Base-by-base conservation (phyloP, 305 asterid species). In the Fraxinus angustifolia region DNA sequence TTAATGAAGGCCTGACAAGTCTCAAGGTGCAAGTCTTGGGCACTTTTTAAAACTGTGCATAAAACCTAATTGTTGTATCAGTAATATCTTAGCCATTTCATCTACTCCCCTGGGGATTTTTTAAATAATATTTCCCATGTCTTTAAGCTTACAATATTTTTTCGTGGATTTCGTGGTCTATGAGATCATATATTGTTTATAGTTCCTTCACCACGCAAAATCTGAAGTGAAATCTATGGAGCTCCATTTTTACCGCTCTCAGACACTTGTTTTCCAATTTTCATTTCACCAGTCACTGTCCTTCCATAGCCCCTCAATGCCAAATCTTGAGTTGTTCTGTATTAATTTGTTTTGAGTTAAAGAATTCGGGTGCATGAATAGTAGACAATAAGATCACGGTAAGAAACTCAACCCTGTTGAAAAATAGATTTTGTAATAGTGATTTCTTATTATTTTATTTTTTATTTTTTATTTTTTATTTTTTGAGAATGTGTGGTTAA, bases 121-220 rank as follows among this genome's bases (percentile, higher is more conserved):
- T 30, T 28, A 36, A 36, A 38, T 75, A 14, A 36, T 79, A 14
- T 79, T 56, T 45, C 5, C 28, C 16, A 31, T 62, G 34, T 62
- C 16, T 62, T 62, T 62, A 21, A 21, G 12, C 45, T 34, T 36
- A 4, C 60, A 50, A 19, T 7, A 40, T 17, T 78, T 78, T 76
- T 62, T 30, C 77, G 3, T 45, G 70, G 50, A 3, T 68, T 79
- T 33, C 71, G 34, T 72, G 78, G 82, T 19, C 6, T 78, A 23
- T 19, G 73, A 30, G 78, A 23, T 35, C 28, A 26, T 23, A 35
- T 5, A 50, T 65, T 36, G 19, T 35, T 72, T 79, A 45, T 45
- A 11, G 56, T 48, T 33, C n/a, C 28, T 21, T 48, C n/a, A 72
- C 14, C 16, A 23, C 5, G 4, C 72, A 23, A 62, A 30, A 38